phyloP scores from a whole-genome alignment of 352 stramenopile genomes.

The Pythium coloratum region DNA sequence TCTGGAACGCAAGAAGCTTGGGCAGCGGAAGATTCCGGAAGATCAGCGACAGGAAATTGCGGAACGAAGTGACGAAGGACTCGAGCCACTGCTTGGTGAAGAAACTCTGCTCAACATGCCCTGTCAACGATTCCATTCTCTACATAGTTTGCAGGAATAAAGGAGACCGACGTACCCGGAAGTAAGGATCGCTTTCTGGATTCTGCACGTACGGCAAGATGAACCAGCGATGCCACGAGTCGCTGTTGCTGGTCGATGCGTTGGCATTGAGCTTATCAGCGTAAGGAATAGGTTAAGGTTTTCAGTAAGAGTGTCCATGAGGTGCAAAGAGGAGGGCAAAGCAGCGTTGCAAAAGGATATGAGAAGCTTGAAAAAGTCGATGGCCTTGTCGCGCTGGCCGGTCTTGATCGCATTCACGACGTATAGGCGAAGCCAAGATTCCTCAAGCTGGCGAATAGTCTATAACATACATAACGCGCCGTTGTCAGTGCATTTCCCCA shows the following conservation, averaged over 20 bases:
- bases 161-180: conserved; percentile 37
- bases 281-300: conserved; percentile 33
- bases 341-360: conserved; percentile 36
- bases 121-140: background rate
- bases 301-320: background rate
- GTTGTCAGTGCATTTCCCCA: background rate
- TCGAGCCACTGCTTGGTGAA: conserved; percentile 76
- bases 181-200: conserved; percentile 73
- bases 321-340: background rate
- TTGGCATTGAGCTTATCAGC: conserved; percentile 67
- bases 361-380: conserved; percentile 72
- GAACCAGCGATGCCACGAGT: conserved; percentile 83
- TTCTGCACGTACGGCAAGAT: conserved; percentile 76
- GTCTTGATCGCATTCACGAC: conserved; percentile 78
- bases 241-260: conserved; percentile 25
- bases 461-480: conserved; percentile 15
- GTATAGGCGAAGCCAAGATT: conserved; percentile 68
- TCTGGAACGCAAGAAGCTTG: conserved; percentile 76
- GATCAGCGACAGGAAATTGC: conserved; percentile 79
- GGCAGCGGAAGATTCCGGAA: conserved; percentile 73
- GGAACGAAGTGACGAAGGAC: conserved; percentile 67
- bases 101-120: conserved; percentile 35
- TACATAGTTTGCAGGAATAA: background rate
- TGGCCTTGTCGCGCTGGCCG: conserved; percentile 62
- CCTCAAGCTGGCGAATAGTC: conserved; percentile 68